Conservation (phyloP, 2,329 filamentous ascomycete species). For the Cladosporium sp. region DNA sequence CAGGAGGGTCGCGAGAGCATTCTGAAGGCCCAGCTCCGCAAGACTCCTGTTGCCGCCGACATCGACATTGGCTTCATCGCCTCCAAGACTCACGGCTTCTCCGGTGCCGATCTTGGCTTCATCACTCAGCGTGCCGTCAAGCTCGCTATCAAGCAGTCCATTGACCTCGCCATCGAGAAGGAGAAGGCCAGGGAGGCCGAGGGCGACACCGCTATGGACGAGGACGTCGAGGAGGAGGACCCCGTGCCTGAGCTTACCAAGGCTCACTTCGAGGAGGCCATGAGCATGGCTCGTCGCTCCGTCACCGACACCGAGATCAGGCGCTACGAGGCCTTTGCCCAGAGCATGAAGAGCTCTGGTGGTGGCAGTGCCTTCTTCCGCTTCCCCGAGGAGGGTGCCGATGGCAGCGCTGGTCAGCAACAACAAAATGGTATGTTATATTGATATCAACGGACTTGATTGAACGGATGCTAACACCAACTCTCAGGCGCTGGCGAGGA, state of each 20-base stretch:
- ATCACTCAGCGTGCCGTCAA: conserved; percentile 99
- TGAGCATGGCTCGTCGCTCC: conserved; percentile 90
- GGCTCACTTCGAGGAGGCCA: conserved; percentile 97
- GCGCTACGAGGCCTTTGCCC: conserved; percentile 95
- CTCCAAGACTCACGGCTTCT: conserved; percentile 97
- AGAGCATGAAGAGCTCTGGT: conserved; percentile 98
- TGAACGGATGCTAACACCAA: conserved; percentile 25
- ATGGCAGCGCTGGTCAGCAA: conserved; percentile 41
- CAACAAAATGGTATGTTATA: conserved; percentile 41
- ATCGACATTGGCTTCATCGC: conserved; percentile 91
- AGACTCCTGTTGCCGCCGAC: conserved; percentile 88
- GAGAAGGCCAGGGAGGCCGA: conserved; percentile 81
- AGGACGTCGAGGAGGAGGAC: conserved; percentile 73
- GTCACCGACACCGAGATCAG: conserved; percentile 97
- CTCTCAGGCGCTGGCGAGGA: conserved; percentile 88
- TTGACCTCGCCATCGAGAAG: conserved; percentile 83
- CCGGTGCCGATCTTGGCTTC: conserved; percentile 98
- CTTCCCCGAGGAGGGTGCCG: conserved; percentile 69
- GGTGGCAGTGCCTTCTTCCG: conserved; percentile 92
- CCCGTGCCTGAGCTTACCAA: conserved; percentile 94
- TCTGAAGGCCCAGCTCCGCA: conserved; percentile 93
- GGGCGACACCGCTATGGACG: conserved; percentile 79
- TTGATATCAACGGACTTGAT: conserved; percentile 29
- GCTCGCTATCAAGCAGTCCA: conserved; percentile 98
- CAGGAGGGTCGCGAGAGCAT: conserved; percentile 87